Conservation (phyloP, 2,329 filamentous ascomycete genomes). For the Thermomyces lanuginosus region DNA sequence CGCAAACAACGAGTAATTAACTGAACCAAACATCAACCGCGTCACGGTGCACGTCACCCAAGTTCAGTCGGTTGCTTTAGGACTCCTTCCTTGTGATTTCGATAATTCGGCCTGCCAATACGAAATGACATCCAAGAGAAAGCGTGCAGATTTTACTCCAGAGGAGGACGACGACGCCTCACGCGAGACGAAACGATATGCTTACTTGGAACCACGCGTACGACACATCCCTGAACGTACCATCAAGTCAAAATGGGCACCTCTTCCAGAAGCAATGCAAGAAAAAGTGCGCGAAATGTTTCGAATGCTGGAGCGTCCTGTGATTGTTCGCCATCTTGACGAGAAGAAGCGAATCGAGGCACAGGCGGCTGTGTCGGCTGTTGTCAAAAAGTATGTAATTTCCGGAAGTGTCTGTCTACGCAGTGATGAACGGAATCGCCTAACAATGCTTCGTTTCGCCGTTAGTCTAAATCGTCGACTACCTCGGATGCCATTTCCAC, state of each 20-base stretch:
- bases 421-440: no score
- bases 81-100: no score
- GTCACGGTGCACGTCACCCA: no score
- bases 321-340: slow-evolving; percentile 27
- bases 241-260: slow-evolving; percentile 31
- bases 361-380: slow-evolving; percentile 24
- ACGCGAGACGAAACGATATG: slow-evolving; percentile 16
- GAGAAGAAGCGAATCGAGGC: slow-evolving; percentile 28
- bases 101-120: background rate
- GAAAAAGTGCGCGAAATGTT: slow-evolving; percentile 28
- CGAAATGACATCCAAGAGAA: slow-evolving; percentile 15
- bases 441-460: slow-evolving; percentile 1
- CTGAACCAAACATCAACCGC: no score
- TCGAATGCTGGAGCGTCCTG: slow-evolving; percentile 25
- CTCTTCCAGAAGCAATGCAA: slow-evolving; percentile 26
- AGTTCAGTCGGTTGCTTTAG: no score
- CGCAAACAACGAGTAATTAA: no score
- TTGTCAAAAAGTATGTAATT: slow-evolving; percentile 24
- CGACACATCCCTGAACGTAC: slow-evolving; percentile 27
- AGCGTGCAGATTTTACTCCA: slow-evolving; percentile 14
- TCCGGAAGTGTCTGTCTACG: no score
- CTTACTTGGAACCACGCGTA: slow-evolving; percentile 25
- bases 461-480: slow-evolving; percentile 24
- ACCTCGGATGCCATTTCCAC: slow-evolving; percentile 32
- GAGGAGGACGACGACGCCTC: slow-evolving; percentile 7